phyloP scores from a whole-genome alignment of 768 basidiomycete genomes.

The Pulveroboletus sp. region DNA sequence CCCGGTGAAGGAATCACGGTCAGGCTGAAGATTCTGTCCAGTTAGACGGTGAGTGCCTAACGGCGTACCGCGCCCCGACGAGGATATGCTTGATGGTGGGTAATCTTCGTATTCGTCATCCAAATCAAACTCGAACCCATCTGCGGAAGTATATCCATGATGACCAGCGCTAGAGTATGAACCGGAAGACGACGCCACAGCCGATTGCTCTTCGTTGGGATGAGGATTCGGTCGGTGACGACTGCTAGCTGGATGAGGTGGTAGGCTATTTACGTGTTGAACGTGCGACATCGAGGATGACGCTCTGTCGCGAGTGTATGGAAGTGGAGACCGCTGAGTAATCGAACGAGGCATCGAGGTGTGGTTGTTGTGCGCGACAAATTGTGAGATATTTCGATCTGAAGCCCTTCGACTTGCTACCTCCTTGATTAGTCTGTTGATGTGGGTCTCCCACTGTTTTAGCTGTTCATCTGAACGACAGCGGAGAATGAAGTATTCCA shows the following conservation, averaged over 20 bases:
- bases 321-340: constrained; percentile 32
- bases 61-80: constrained; percentile 75
- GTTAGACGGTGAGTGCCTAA: constrained; percentile 53
- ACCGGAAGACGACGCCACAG: constrained; percentile 27
- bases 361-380: constrained; percentile 40
- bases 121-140: constrained; percentile 68
- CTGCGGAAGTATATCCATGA: constrained; percentile 46
- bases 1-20: constrained; percentile 44
- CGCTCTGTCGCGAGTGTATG: constrained; percentile 34
- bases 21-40: constrained; percentile 54
- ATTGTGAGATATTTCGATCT: constrained; percentile 56
- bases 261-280: constrained; percentile 29
- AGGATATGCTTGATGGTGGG: constrained; percentile 40
- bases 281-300: constrained; percentile 32
- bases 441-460: constrained; percentile 85
- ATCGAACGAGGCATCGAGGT: constrained; percentile 35
- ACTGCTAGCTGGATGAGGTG: constrained; percentile 31
- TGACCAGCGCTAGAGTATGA: constrained; percentile 23
- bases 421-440: constrained; percentile 82
- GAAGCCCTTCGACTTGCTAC: constrained; percentile 64
- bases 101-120: constrained; percentile 81
- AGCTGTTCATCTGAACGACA: constrained; percentile 92
- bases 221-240: constrained; percentile 35
- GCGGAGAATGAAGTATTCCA: constrained; percentile 91
- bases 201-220: constrained; percentile 37